Base-by-base conservation (phyloP, 179 eudicot species). In the Patellifolia procumbens region DNA sequence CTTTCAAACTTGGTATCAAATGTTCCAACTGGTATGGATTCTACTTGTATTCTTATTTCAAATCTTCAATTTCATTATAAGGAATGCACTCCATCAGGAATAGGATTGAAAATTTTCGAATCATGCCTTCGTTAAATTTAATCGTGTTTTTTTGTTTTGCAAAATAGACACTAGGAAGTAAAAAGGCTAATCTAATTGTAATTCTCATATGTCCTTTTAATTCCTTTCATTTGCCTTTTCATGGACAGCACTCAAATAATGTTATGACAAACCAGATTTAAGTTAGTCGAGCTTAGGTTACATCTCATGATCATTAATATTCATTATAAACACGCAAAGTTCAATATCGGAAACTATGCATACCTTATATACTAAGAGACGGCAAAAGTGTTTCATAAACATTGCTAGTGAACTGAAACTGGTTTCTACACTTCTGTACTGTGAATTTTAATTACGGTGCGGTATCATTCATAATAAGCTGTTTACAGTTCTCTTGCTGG, bases 1-100 rank as follows among this genome's bases (percentile, higher is more conserved):
- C 96, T 94, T 70, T 92, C 96, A 17, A 94, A 94, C 73, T 26
- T 93, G 70, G 95, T 88, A 32, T 94, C 98, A 43, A 94, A 94
- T 74, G 98, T 94, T 15, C 98, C 98, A 37, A 94, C 97, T 59
- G 97, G 98, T 94, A 86, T 74, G 39, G 20, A 58, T 37, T 64
- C 61, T 58, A 43, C 73, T 63, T 61, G 2, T 58, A 42, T 35
- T 22, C 43, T 70, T 65, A 58, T 37, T 46, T 46, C 52, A 26
- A 52, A 17, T 70, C 35, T 22, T 46, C 45, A 31, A 0, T 70
- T 22, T 35, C 48, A 22, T 51, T 49, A 48, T 34, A 1, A 5
- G n/a, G 49, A 46, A 15, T 22, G 45, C 45, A 39, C 0, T 39
- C n/a, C 45, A 2, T 39, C 45, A 39, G 45, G n/a, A n/a, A 39